Base-by-base conservation (phyloP, 1,139 yeast species). In the Protomyces lactucae-debilis region DNA sequence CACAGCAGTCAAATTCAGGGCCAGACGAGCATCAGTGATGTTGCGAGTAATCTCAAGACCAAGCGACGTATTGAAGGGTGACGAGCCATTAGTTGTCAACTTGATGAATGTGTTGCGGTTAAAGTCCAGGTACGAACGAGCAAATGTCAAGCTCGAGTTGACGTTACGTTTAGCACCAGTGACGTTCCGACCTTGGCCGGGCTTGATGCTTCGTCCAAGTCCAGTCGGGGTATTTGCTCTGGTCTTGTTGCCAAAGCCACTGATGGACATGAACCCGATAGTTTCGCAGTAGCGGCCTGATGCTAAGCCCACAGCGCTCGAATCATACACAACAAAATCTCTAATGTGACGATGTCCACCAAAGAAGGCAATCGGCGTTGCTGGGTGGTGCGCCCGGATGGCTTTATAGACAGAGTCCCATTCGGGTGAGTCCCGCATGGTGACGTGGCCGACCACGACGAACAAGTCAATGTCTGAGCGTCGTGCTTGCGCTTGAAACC, bases 311-410 rank as follows among this genome's bases (percentile, higher is more conserved):
- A 89, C 84, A 37, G 95, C 83, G 64, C 77, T 78, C 1, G 78
- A 76, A 73, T 93, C 99, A 67, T 84, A 80, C 3, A 84, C 78
- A 4, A 83, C 80, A 73, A 86, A 92, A 75, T 93, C 98, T 68
- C 99, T 80, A 46, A 93, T 85, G 74, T 93, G 99, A 52, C 95
- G 85, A 75, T 93, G 99, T 0, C 98, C 99, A 0, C 98, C 98
- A 74, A 93, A 86, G 72, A 88, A 88, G 72, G 90, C 96, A 60
- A 93, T 88, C 0, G 85, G 79, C 0, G 82, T 80, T 35, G 79
- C 72, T 1, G 95, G 92, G 71, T 82, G 86, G 46, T 74, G 78
- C 25, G 73, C 67, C 64, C 98, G 80, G 52, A 93, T 75, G 9
- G 75, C 76, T 0, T 72, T 70, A n/a, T 78, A 73, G 14, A 83